Conservation (phyloP, 345 rosid genomes). For the Citrus cavaleriei region DNA sequence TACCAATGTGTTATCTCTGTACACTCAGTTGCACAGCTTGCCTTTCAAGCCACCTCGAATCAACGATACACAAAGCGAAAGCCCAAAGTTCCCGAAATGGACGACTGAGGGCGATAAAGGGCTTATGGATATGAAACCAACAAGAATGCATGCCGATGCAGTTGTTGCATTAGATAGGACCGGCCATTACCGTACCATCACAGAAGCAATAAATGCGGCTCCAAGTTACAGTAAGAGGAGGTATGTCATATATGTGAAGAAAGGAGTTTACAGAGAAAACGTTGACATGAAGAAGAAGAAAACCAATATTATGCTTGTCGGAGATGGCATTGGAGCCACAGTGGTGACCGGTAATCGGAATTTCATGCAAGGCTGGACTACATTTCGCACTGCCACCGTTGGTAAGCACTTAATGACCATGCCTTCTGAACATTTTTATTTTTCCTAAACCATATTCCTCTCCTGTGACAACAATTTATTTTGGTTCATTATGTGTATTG, state of each 20-base stretch:
- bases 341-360: conserved; percentile 64
- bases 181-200: conserved; percentile 59
- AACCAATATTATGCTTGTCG: conserved; percentile 65
- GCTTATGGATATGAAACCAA: conserved; percentile 29
- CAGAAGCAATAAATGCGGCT: conserved; percentile 67
- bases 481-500: too few species aligned
- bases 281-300: conserved; percentile 74
- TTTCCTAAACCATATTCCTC: neutral
- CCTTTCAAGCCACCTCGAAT: conserved; percentile 57
- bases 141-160: conserved; percentile 35
- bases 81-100: conserved; percentile 53
- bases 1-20: conserved; percentile 46
- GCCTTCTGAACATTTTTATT: neutral
- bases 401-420: conserved; percentile 36
- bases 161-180: conserved; percentile 68
- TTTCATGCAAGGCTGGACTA: conserved; percentile 90
- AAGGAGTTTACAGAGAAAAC: conserved; percentile 74
- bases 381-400: conserved; percentile 89
- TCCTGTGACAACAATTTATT: neutral
- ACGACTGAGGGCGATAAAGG: conserved; percentile 55
- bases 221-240: conserved; percentile 67
- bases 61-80: conserved; percentile 5
- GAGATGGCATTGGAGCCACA: conserved; percentile 76
- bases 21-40: conserved; percentile 55
- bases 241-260: conserved; percentile 61